These are phyloP conservation scores for Candida sanyaensis DNA, from an alignment of 1,139 yeast species.

Conservation along the genomic window DNA sequence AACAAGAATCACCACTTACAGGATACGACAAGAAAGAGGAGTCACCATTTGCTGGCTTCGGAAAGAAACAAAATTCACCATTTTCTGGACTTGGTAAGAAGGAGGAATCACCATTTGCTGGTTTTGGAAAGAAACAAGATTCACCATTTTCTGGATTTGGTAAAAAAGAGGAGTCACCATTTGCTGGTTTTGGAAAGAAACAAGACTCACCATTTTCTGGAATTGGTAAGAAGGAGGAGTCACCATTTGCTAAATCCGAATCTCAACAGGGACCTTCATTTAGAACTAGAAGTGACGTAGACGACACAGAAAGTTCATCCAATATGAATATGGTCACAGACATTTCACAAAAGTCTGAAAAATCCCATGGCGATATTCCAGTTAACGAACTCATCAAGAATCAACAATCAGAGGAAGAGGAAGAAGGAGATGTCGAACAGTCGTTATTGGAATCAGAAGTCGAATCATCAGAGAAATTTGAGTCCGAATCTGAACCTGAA, in stretches of 20 bases:
- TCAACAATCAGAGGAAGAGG: conserved; percentile 7
- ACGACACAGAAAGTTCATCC: too few relatives aligned
- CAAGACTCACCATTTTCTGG: conserved; percentile 3
- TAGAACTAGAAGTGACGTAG: background rate
- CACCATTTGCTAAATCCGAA: too few relatives aligned
- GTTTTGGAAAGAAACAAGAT: background rate
- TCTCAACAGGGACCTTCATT: background rate
- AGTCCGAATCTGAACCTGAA: background rate
- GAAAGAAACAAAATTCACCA: background rate
- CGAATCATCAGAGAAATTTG: background rate
- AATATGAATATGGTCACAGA: too few relatives aligned
- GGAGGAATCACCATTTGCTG: conserved; percentile 1
- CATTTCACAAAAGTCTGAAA: too few relatives aligned
- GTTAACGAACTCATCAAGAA: too few relatives aligned
- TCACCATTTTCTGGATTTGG: conserved; percentile 9
- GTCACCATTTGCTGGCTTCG: conserved; percentile 3
- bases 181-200: background rate
- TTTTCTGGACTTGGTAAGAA: background rate
- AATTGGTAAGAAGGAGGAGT: too few relatives aligned
- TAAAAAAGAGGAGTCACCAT: background rate
- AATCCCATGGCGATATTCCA: too few relatives aligned
- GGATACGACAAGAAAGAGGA: background rate
- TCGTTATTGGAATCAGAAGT: background rate
- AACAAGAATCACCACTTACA: background rate
- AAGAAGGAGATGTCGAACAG: background rate